phyloP scores from a whole-genome alignment of 352 stramenopile genomes.

The Globisporangium paddicum region DNA sequence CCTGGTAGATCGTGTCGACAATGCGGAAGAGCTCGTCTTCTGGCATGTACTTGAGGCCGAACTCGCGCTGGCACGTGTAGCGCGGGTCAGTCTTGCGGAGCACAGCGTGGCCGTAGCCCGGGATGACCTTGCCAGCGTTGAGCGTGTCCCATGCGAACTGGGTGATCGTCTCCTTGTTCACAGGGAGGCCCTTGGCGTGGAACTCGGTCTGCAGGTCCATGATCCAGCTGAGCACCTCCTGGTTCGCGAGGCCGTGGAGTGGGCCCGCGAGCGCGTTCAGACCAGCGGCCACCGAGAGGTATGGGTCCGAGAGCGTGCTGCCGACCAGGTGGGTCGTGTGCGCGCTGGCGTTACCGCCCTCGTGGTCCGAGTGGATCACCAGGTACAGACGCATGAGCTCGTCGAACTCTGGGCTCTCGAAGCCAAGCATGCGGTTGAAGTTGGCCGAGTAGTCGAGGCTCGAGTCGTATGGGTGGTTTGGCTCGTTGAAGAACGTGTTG shows the following conservation, averaged over 20 bases:
- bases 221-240: constrained; percentile 96
- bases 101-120: constrained; percentile 97
- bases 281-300: constrained; percentile 95
- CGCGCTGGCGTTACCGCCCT: constrained; percentile 97
- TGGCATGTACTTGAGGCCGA: constrained; percentile 99
- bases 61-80: constrained; percentile 99
- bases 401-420: constrained; percentile 95
- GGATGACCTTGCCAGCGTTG: constrained; percentile 99
- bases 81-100: constrained; percentile 98
- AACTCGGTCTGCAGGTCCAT: constrained; percentile 96
- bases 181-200: constrained; percentile 92
- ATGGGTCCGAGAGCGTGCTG: constrained; percentile 96
- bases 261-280: constrained; percentile 97
- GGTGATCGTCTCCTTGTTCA: constrained; percentile 98
- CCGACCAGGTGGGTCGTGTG: constrained; percentile 99
- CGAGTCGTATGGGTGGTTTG: constrained; percentile 89
- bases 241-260: constrained; percentile 98
- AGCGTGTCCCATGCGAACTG: constrained; percentile 99
- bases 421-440: constrained; percentile 98
- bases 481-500: constrained; percentile 98
- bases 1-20: constrained; percentile 98
- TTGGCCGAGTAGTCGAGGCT: constrained; percentile 98
- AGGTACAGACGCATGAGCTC: constrained; percentile 99
- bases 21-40: constrained; percentile 99
- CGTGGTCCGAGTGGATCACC: constrained; percentile 99